These are phyloP conservation scores for Ceratocystis destructans DNA, from an alignment of 2,329 filamentous ascomycete genomes.

Conservation along the genomic window DNA sequence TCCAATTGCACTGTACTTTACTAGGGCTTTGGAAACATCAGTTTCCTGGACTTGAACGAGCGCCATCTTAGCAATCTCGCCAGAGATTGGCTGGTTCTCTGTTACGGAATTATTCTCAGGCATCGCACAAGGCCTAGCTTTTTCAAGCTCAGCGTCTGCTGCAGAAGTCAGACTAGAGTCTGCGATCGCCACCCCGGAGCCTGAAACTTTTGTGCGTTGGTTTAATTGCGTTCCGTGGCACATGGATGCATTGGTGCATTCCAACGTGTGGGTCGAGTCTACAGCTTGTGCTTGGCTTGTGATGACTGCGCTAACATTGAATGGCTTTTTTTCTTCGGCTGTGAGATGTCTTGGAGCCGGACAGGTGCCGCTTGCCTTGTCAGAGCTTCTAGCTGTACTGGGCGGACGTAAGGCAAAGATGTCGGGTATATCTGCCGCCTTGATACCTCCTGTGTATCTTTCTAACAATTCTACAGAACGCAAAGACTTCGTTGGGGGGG, in stretches of 20 bases:
- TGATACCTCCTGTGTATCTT: not conserved
- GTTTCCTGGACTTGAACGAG: not conserved
- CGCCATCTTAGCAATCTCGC: not conserved
- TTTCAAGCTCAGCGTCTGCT: too few relatives aligned
- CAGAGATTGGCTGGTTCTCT: not conserved
- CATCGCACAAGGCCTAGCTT: too few relatives aligned
- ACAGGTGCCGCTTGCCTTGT: not conserved
- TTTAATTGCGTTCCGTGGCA: too few relatives aligned
- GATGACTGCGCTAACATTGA: too few relatives aligned
- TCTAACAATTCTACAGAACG: not conserved
- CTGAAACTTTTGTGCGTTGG: too few relatives aligned
- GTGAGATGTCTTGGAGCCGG: not conserved
- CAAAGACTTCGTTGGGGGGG: not conserved
- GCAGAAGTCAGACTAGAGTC: too few relatives aligned
- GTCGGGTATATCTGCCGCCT: not conserved
- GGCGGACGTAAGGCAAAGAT: not conserved
- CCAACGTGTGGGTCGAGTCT: too few relatives aligned
- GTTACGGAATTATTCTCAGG: not conserved
- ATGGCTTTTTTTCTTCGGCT: too few relatives aligned
- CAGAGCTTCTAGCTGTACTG: not conserved
- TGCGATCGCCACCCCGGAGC: too few relatives aligned
- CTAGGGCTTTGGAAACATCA: not conserved
- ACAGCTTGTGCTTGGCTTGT: too few relatives aligned
- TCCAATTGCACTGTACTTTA: too few relatives aligned
- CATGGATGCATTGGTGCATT: too few relatives aligned